Evolutionary conservation across 805 yeast species (phyloP).

Genomic region (Lipomyces lipofer): DNA sequence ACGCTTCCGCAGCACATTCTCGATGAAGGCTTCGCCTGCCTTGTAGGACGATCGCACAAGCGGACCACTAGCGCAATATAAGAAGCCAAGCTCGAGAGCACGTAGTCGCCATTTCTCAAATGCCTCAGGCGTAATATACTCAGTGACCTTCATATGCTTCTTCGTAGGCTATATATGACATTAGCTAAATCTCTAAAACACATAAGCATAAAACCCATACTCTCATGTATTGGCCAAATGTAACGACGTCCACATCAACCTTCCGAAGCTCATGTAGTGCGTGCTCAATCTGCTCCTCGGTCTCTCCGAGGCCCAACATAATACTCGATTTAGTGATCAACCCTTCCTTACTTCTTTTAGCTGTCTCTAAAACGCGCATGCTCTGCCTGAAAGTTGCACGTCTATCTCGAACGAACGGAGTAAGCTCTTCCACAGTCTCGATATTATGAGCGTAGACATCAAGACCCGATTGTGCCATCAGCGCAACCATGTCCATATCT

Average conservation of each 20-base stretch:
- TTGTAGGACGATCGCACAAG: conserved; percentile 94
- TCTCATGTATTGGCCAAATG: conserved; percentile 84
- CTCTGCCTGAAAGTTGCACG: conserved; percentile 94
- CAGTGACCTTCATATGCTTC: conserved; percentile 97
- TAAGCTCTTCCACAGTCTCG: conserved; percentile 92
- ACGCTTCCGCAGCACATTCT: conserved; percentile 83
- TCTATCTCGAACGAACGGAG: conserved; percentile 94
- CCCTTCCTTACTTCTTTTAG: conserved; percentile 72
- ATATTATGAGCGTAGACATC: conserved; percentile 97
- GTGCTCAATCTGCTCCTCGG: conserved; percentile 81
- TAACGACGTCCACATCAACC: conserved; percentile 85
- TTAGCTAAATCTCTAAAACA: background rate
- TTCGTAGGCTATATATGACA: conserved; percentile 93
- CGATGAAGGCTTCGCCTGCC: conserved; percentile 97
- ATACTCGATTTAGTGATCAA: conserved; percentile 89
- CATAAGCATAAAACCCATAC: conserved; percentile 3
- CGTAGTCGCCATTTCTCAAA: conserved; percentile 89
- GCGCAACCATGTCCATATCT: conserved; percentile 72
- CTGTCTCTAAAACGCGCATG: conserved; percentile 70
- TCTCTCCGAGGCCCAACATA: conserved; percentile 96
- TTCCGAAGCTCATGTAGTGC: conserved; percentile 75
- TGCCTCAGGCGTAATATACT: conserved; percentile 89
- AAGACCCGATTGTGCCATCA: conserved; percentile 80
- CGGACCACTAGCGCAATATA: conserved; percentile 97
- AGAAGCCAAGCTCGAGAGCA: conserved; percentile 85